Percentiles rank a stretch among this genome's conserved stretches.
Evolutionary conservation across 345 rosid species (phyloP).

Genomic region (Angophora floribunda): DNA sequence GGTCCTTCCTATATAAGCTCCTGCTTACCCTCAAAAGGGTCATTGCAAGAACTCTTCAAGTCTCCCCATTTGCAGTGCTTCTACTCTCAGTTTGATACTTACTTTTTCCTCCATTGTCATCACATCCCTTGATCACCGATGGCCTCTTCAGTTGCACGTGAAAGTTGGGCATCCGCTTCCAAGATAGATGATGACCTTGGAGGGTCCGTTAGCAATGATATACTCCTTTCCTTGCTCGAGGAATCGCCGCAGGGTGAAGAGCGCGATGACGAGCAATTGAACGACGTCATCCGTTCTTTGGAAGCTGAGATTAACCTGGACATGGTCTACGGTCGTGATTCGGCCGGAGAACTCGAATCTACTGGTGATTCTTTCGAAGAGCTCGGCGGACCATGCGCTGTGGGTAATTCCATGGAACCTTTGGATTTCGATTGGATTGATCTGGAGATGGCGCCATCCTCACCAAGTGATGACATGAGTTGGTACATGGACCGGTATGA

Average conservation of each 20-base stretch:
- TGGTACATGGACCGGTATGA: conserved; percentile 25
- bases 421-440: conserved; percentile 5
- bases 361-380: not conserved
- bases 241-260: conserved; percentile 20
- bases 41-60: not conserved
- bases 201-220: conserved; percentile 1
- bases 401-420: not conserved
- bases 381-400: not conserved
- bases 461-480: conserved; percentile 28
- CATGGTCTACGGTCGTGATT: not conserved
- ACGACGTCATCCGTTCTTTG: conserved; percentile 32
- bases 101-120: not conserved
- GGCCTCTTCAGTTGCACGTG: conserved; percentile 14
- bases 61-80: not conserved
- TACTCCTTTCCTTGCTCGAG: conserved; percentile 27
- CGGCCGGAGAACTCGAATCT: not conserved
- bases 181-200: not conserved
- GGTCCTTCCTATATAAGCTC: not conserved
- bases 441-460: conserved; percentile 15
- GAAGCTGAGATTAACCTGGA: conserved; percentile 37
- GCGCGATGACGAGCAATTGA: conserved; percentile 24
- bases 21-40: not conserved
- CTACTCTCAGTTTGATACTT: not conserved
- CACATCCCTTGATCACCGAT: not conserved
- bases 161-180: not conserved